Conservation (phyloP, 305 asterid species). For the Solanum chacoense region DNA sequence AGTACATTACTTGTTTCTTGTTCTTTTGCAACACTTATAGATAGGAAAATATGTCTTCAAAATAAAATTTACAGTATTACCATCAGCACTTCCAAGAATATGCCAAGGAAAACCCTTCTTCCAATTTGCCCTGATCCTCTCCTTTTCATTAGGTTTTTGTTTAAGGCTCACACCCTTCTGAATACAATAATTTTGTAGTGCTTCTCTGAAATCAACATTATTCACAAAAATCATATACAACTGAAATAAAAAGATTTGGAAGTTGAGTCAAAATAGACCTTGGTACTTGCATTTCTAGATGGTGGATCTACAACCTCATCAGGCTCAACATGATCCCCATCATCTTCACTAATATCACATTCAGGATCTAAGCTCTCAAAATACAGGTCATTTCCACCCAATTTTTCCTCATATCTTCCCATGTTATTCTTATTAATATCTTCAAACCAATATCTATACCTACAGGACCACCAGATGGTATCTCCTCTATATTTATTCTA, state of each 20-base stretch:
- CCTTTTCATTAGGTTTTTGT: too few species aligned
- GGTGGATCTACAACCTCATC: background rate
- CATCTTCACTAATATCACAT: background rate
- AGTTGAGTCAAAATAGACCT: background rate
- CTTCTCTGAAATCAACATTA: too few species aligned
- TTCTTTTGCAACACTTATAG: too few species aligned
- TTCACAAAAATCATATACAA: too few species aligned
- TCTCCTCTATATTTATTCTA: background rate
- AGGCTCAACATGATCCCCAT: background rate
- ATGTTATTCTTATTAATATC: background rate
- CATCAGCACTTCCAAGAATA: too few species aligned
- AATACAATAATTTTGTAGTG: too few species aligned
- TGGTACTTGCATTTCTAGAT: background rate
- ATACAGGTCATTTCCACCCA: background rate
- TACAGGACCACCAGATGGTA: background rate
- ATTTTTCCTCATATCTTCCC: background rate
- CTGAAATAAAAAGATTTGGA: fast-evolving
- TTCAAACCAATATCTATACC: background rate
- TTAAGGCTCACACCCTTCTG: too few species aligned
- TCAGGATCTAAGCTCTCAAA: background rate
- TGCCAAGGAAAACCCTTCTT: too few species aligned
- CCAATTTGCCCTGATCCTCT: too few species aligned
- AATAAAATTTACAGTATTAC: too few species aligned
- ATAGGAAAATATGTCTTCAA: too few species aligned
- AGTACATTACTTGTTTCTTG: too few species aligned